phyloP scores from a whole-genome alignment of 2,329 filamentous ascomycete genomes.

The Tolypocladium tropicale region DNA sequence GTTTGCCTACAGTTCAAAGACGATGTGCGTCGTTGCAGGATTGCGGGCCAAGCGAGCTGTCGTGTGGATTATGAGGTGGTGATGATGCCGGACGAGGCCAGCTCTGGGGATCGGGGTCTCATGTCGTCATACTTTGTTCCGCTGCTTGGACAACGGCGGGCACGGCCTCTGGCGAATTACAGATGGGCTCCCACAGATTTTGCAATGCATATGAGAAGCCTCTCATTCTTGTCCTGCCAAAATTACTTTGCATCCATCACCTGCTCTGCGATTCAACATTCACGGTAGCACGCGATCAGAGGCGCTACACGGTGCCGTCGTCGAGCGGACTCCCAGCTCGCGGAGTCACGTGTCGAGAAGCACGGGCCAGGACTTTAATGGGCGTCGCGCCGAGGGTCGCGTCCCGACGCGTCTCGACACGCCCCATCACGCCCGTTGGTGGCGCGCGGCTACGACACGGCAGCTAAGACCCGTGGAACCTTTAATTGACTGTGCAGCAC shows the following conservation, averaged over 20 bases:
- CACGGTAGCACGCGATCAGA: too few relatives aligned
- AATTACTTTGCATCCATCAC: too few relatives aligned
- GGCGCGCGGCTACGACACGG: constrained; percentile 2
- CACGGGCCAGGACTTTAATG: constrained; percentile 20
- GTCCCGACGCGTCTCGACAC: constrained; percentile 18
- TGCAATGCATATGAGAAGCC: background rate
- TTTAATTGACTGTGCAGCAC: constrained; percentile 2
- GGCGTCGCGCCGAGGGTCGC: constrained; percentile 16
- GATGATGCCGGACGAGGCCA: background rate
- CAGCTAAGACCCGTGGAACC: background rate
- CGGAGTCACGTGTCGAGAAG: constrained; percentile 3
- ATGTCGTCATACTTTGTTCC: background rate
- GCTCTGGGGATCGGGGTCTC: background rate
- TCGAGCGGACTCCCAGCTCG: background rate
- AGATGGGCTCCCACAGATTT: too few relatives aligned
- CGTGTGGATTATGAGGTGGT: background rate
- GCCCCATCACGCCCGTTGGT: constrained; percentile 6
- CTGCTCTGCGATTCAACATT: background rate
- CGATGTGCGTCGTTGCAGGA: background rate
- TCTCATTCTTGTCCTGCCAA: too few relatives aligned
- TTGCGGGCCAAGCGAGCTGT: background rate
- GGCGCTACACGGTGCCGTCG: too few relatives aligned
- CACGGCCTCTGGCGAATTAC: background rate
- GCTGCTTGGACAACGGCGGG: background rate
- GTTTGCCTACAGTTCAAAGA: background rate